These are phyloP conservation scores for Gentiana macrophylla DNA, from an alignment of 257 asterid species.

Conservation along the genomic window DNA sequence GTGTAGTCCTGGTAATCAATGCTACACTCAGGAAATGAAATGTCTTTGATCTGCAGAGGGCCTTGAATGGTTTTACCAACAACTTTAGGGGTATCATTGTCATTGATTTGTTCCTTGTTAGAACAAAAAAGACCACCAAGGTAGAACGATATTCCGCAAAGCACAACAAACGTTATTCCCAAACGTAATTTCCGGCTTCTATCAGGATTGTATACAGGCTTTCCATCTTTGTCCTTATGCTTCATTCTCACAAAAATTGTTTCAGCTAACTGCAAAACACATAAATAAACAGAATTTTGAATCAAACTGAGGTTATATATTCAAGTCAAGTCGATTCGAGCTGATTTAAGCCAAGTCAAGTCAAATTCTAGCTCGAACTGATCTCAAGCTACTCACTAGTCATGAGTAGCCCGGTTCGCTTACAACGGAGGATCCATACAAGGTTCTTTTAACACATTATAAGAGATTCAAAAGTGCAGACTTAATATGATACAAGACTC, in stretches of 20 bases:
- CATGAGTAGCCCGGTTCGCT: too few species aligned
- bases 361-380: too few species aligned
- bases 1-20: slow-evolving; percentile 81
- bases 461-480: slow-evolving; percentile 1
- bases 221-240: slow-evolving; percentile 60
- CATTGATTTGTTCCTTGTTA: slow-evolving; percentile 32
- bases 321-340: neutral
- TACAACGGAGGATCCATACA: too few species aligned
- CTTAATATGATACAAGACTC: neutral
- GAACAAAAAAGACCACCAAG: slow-evolving; percentile 88
- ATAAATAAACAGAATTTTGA: neutral
- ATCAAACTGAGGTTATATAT: neutral
- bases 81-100: slow-evolving; percentile 17
- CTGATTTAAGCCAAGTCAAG: too few species aligned
- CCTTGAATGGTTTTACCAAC: slow-evolving; percentile 21
- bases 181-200: slow-evolving; percentile 46
- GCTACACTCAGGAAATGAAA: slow-evolving; percentile 59
- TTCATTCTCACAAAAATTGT: slow-evolving; percentile 36
- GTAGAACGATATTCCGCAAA: slow-evolving; percentile 90
- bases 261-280: slow-evolving; percentile 26
- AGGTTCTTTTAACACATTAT: too few species aligned
- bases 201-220: slow-evolving; percentile 40
- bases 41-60: slow-evolving; percentile 49
- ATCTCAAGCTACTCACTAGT: too few species aligned
- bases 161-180: slow-evolving; percentile 53